Evolutionary conservation across 345 rosid genomes (phyloP).

Genomic region (Excoecaria cochinchinensis): DNA sequence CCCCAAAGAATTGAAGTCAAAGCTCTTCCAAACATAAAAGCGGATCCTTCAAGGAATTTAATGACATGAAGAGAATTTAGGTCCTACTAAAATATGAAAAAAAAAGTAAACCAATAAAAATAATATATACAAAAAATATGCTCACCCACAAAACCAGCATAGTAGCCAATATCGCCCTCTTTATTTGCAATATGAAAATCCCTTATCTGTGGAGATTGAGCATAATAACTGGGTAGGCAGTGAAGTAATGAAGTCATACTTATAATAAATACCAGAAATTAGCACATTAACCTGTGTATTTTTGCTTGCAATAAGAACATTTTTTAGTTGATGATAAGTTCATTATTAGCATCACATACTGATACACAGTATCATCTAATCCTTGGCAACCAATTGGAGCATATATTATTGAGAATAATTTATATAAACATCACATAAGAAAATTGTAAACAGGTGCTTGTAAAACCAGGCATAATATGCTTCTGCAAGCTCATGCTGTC

Average conservation of each 20-base stretch:
- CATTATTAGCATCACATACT: no score
- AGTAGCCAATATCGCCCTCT: constrained; percentile 75
- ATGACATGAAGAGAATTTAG: background rate
- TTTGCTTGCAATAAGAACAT: background rate
- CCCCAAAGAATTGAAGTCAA: constrained; percentile 79
- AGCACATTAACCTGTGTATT: background rate
- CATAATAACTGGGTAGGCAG: background rate
- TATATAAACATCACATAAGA: no score
- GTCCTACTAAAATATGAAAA: background rate
- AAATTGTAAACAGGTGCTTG: no score
- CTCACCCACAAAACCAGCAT: constrained; percentile 69
- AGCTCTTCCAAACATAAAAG: constrained; percentile 87
- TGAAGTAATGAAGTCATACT: background rate
- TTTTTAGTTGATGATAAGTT: background rate
- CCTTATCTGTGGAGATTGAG: constrained; percentile 40
- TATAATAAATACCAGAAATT: background rate
- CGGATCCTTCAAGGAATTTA: constrained; percentile 47
- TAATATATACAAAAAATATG: background rate
- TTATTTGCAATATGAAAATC: constrained; percentile 59
- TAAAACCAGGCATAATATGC: background rate
- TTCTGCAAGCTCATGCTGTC: background rate
- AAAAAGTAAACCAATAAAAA: background rate
- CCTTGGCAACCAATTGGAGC: no score
- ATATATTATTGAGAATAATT: no score
- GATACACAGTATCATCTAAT: no score